phyloP scores from a whole-genome alignment of 495 filamentous ascomycete species.

The Articulospora tetracladia region DNA sequence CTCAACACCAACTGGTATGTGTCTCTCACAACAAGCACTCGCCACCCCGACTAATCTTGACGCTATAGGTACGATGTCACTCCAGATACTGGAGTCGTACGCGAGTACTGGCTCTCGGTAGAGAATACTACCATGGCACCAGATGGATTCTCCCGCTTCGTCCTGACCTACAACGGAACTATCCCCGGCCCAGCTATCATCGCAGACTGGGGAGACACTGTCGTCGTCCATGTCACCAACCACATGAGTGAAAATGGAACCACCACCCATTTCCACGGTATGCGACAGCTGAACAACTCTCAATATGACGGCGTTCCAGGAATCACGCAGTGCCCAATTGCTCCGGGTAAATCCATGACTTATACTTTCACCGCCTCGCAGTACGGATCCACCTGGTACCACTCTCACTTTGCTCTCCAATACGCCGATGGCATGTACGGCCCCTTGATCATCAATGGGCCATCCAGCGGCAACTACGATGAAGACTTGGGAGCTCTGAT shows the following conservation, averaged over 20 bases:
- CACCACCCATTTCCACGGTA: slow-evolving; percentile 59
- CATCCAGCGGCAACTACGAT: slow-evolving; percentile 28
- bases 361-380: slow-evolving; percentile 46
- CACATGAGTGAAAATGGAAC: slow-evolving; percentile 9
- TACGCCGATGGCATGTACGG: slow-evolving; percentile 20
- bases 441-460: neutral
- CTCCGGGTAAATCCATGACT: slow-evolving; percentile 38
- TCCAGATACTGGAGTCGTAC: slow-evolving; percentile 1
- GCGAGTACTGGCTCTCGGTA: slow-evolving; percentile 8
- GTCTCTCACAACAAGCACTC: neutral
- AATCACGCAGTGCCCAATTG: slow-evolving; percentile 42
- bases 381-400: slow-evolving; percentile 58
- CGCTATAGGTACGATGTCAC: slow-evolving; percentile 6
- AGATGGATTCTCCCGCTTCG: slow-evolving; percentile 39
- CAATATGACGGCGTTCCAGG: slow-evolving; percentile 52
- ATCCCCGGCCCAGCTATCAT: slow-evolving; percentile 24
- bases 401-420: slow-evolving; percentile 54
- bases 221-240: slow-evolving; percentile 18
- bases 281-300: slow-evolving; percentile 53
- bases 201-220: slow-evolving; percentile 35
- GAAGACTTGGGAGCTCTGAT: slow-evolving; percentile 43
- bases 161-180: slow-evolving; percentile 14
- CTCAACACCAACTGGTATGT: slow-evolving; percentile 5
- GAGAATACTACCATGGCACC: neutral
- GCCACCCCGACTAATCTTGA: neutral